A percentile compares a stretch with the other conserved stretches of the same genome.
These are phyloP conservation scores for Malus hybrid DNA, from an alignment of 331 rosid genomes.

Conservation along the genomic window DNA sequence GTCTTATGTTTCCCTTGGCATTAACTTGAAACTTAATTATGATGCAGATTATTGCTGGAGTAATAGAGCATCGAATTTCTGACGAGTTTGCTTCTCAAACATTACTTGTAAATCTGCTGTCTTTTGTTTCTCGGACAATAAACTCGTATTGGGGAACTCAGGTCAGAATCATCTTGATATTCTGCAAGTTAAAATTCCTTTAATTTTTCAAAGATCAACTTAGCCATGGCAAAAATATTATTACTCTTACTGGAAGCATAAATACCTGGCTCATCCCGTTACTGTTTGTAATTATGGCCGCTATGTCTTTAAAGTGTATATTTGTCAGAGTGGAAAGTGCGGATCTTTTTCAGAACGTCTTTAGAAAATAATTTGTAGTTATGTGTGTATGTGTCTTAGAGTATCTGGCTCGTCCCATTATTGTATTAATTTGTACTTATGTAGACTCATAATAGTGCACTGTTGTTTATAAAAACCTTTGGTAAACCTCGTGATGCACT, in stretches of 20 bases:
- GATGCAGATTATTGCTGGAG: constrained; percentile 82
- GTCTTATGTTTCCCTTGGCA: neutral
- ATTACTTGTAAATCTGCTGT: constrained; percentile 68
- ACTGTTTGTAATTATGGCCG: neutral
- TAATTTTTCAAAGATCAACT: neutral
- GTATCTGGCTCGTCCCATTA: neutral
- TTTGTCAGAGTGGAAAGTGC: neutral
- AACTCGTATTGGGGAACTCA: constrained; percentile 97
- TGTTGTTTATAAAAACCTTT: neutral
- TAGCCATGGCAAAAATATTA: neutral
- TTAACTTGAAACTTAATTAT: neutral
- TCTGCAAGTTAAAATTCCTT: constrained; percentile 1
- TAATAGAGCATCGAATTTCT: constrained; percentile 65
- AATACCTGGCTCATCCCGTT: neutral
- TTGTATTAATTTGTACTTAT: constrained; percentile 1
- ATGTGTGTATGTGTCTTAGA: neutral
- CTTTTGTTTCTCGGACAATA: constrained; percentile 73
- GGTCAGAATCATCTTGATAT: constrained; percentile 31
- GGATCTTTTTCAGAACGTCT: neutral
- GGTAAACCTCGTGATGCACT: neutral
- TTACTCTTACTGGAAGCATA: neutral
- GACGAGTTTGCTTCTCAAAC: constrained; percentile 39
- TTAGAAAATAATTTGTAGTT: neutral
- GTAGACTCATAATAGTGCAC: neutral
- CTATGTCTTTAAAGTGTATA: neutral